Base-by-base conservation (phyloP, 176 grass and related monocot species). In the Tillandsia fasciculata region DNA sequence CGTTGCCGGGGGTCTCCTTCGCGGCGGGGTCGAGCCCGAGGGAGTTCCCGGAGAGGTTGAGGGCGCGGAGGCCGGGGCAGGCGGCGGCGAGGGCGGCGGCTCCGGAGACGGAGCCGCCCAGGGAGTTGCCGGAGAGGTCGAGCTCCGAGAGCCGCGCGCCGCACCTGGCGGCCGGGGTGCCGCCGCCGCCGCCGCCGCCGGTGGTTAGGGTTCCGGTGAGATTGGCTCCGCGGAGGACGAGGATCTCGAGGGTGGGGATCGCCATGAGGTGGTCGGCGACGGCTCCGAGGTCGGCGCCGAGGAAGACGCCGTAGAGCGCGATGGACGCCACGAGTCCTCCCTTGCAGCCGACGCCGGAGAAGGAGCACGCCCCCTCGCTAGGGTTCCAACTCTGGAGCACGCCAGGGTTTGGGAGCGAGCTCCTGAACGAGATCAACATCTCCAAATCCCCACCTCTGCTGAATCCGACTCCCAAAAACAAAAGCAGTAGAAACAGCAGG, bases 41-140 rank as follows among this genome's bases (percentile, higher is more conserved):
- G 70, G 77, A 70, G 13, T 65, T 80, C 11, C 82, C 76, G 28
- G 94, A 93, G 53, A 77, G 65, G 56, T 77, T 77, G 33, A 77
- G 66, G 18, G 12, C 50, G 20, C 66, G 53, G 10, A 77, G 47
- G 5, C 52, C 75, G 9, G 75, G 6, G 65, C 65, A 77, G 24
- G 9, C 66, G 9, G 18, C 51, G 13, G 52, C 33, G 33, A 77
- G 75, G 4, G 33, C 11, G 9, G 12, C 50, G 20, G 27, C 75
- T 9, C 69, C 75, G 53, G 9, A 20, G 2, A 77, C 17, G 29
- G 75, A 50, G 3, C 75, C 75, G 8, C 18, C 2, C 29, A 77
- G 66, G 33, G 1, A 12, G 53, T 77, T 77, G 6, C 33, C 75
- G 20, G 75, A 49, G 18, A 77, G 75, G 33, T 77, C 75, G 65